Conservation (phyloP, 306 rosid species). For the Quercus rubra region DNA sequence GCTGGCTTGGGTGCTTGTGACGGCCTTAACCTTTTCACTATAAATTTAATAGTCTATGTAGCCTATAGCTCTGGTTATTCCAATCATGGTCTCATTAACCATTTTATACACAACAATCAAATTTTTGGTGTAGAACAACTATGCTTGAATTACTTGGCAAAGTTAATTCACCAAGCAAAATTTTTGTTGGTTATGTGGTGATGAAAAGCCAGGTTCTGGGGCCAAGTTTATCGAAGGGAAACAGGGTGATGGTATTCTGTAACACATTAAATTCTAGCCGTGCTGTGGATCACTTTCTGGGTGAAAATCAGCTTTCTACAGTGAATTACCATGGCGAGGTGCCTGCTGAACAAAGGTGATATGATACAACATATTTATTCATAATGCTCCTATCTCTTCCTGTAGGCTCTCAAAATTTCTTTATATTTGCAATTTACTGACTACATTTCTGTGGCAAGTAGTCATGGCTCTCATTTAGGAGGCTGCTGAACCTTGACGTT, state of each 20-base stretch:
- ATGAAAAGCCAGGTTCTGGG: slow-evolving; percentile 74
- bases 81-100: background rate
- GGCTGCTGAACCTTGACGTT: background rate
- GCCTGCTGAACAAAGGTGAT: slow-evolving; percentile 88
- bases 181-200: slow-evolving; percentile 18
- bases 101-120: background rate
- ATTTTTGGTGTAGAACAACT: background rate
- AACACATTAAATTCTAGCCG: slow-evolving; percentile 94
- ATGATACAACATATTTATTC: slow-evolving; percentile 1
- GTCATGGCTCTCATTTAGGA: background rate
- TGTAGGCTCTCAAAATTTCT: background rate
- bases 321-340: slow-evolving; percentile 98
- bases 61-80: background rate
- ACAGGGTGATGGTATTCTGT: slow-evolving; percentile 94
- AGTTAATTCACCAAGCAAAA: slow-evolving; percentile 13
- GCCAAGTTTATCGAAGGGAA: slow-evolving; percentile 90
- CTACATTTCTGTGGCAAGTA: background rate
- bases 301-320: slow-evolving; percentile 71
- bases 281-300: slow-evolving; percentile 96
- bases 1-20: background rate
- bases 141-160: background rate
- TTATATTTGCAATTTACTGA: background rate
- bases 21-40: background rate
- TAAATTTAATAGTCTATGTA: background rate
- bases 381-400: background rate